Base-by-base conservation (phyloP, 2,329 filamentous ascomycete genomes). In the Aspergillus floridensis region DNA sequence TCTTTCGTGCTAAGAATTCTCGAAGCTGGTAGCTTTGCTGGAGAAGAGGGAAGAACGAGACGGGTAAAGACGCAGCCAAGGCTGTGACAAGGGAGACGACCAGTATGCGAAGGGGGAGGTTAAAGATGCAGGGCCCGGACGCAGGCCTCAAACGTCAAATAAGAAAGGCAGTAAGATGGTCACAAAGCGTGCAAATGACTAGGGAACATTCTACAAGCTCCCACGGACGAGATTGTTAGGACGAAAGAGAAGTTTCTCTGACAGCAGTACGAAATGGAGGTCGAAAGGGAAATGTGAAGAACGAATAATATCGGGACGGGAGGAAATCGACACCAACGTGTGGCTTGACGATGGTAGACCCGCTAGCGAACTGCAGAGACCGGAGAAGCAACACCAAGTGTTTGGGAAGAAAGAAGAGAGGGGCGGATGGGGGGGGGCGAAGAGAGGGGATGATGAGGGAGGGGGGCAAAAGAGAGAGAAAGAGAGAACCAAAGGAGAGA, bases 261-360 rank as follows among this genome's bases (percentile, higher is more conserved):
- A 31, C 44, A 48, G 53, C 21, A 35, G 26, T n/a, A 55, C 41
- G 47, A 55, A 35, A 52, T 58, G 49, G 56, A 58, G 49, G 49
- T 46, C 51, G 56, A 58, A 35, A 47, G 49, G 35, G 57, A 59
- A 52, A 57, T 38, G 49, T 61, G 56, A 62, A 58, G 56, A 56
- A 56, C 58, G 57, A 60, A 56, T 47, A 65, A 63, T 55, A 53
- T 59, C 53, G 61, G 57, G 47, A 62, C 59, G 64, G 65, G 54
- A 62, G 54, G 58, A 63, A 64, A 64, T 65, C 63, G 60, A 67
- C 61, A 66, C 63, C 65, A 68, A 65, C 57, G 61, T 65, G 66
- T 67, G 64, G 66, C 62, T 65, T 65, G 53, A 61, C 57, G 62
- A 66, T 65, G 61, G 51, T 59, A 66, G 66, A 66, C 65, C 66